A percentile compares a stretch with the other conserved stretches of the same genome.
Evolutionary conservation across 2,329 filamentous ascomycete species (phyloP).

Genomic region (Mollisiaceae sp.): DNA sequence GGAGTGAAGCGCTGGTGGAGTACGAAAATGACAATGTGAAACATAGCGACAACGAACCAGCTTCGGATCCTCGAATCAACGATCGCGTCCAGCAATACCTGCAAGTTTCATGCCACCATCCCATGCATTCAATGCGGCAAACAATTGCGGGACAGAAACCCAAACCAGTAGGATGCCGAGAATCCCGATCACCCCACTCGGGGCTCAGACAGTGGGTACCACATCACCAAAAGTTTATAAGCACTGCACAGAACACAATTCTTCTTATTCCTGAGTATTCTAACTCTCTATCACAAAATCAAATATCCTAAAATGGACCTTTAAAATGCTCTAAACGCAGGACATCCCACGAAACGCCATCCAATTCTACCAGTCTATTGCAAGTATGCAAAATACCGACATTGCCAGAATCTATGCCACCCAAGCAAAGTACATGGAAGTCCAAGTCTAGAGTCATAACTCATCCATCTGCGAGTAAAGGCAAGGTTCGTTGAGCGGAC

Average conservation of each 20-base stretch:
- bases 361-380: constrained; percentile 2
- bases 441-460: background rate
- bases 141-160: background rate
- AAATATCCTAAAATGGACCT: background rate
- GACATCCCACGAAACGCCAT: background rate
- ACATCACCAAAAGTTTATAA: constrained; percentile 3
- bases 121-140: background rate
- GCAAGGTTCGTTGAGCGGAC: constrained; percentile 39
- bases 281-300: background rate
- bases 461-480: constrained; percentile 36
- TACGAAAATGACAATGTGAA: no score
- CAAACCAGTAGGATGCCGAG: constrained; percentile 1
- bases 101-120: background rate
- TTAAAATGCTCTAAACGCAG: background rate
- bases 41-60: no score
- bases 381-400: constrained; percentile 7
- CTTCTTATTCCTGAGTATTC: background rate
- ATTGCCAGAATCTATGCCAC: constrained; percentile 1
- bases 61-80: background rate
- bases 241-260: background rate
- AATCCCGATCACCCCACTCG: constrained; percentile 5
- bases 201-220: background rate
- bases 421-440: background rate
- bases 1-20: no score
- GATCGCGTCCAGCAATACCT: background rate